Evolutionary conservation across 148 eudicot species (phyloP), one percentile per base, ranked within the genome.

Genomic region (Nepenthes gracilis): DNA sequence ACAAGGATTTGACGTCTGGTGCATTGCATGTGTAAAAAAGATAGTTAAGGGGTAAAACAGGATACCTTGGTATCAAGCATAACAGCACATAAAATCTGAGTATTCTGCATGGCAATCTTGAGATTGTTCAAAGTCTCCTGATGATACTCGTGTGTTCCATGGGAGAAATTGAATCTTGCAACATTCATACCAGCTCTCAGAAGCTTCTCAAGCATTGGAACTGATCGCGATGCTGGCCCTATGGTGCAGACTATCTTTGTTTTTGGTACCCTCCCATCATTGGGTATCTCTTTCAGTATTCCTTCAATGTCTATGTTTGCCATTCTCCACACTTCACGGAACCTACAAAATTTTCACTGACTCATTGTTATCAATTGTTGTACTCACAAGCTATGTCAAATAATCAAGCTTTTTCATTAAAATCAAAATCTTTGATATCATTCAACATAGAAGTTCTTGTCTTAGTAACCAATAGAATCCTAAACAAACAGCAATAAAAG

Each of bases 231-330:
- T 5, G 88, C 72, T 3, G 88, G 88, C 1, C 88, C 88, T 35
- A 83, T 57, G 11, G 88, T 83, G 62, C 88, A 83, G 35, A 83
- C 88, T 12, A 83, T 83, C 79, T 81, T 83, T 4, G 85, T 83
- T 81, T 83, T 83, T 0, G 85, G 86, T 14, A 86, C 60, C 47
- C 86, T 76, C 5, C 83, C 84, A 60, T 79, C 88, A 34, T 72
- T 67, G 0, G 89, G 83, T 12, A 70, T 63, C 69, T 81, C 86
- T 69, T 77, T 83, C 70, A 86, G 67, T 54, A 86, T 75, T 59
- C 94, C 94, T 59, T 86, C 89, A 15, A 86, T 83, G 70, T 86
- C 89, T 35, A 86, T 79, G 62, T 75, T 86, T 38, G 94, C 83
- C 94, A 86, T 86, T 51, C 45, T 40, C 45, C 45, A 3, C 45